Percentiles rank a stretch among this genome's conserved stretches.
phyloP scores from a whole-genome alignment of 805 yeast genomes.

The Metschnikowia koreensis region DNA sequence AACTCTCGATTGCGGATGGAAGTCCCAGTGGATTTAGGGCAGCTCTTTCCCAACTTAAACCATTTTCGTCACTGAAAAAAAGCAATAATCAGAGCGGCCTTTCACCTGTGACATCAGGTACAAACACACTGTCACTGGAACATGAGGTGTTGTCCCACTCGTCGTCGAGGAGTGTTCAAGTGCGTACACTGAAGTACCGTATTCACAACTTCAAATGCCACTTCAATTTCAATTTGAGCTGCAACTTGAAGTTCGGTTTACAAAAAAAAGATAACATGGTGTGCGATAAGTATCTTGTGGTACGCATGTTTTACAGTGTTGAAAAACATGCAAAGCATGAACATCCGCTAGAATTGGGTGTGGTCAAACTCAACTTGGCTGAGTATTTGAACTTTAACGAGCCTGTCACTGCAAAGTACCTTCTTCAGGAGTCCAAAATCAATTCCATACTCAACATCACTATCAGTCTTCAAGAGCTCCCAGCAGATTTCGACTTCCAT shows the following conservation, averaged over 20 bases:
- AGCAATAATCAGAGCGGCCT: background rate
- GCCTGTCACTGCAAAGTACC: conserved; percentile 56
- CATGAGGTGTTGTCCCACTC: conserved; percentile 1
- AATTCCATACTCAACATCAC: conserved; percentile 73
- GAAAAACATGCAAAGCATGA: conserved; percentile 23
- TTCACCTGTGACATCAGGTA: background rate
- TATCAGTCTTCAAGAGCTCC: conserved; percentile 48
- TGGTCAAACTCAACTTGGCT: conserved; percentile 62
- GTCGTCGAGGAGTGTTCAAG: conserved; percentile 25
- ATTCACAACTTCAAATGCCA: conserved; percentile 40
- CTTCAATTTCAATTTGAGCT: conserved; percentile 34
- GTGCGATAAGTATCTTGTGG: conserved; percentile 41
- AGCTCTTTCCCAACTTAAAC: conserved; percentile 13
- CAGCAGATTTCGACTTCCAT: conserved; percentile 39
- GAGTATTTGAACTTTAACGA: conserved; percentile 63
- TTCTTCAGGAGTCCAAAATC: conserved; percentile 75
- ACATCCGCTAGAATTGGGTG: conserved; percentile 55
- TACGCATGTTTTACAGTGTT: conserved; percentile 37
- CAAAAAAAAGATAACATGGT: conserved; percentile 39
- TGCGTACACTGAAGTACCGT: conserved; percentile 30
- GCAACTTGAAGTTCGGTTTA: conserved; percentile 41
- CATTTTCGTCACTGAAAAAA: conserved; percentile 12
- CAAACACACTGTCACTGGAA: background rate
- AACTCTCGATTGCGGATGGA: conserved; percentile 59
- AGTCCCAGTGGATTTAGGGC: conserved; percentile 17